Percentiles rank a stretch among this genome's conserved stretches.
These are phyloP conservation scores for Macrophomina phaseolina DNA, from an alignment of 2,329 filamentous ascomycete genomes.

Conservation along the genomic window DNA sequence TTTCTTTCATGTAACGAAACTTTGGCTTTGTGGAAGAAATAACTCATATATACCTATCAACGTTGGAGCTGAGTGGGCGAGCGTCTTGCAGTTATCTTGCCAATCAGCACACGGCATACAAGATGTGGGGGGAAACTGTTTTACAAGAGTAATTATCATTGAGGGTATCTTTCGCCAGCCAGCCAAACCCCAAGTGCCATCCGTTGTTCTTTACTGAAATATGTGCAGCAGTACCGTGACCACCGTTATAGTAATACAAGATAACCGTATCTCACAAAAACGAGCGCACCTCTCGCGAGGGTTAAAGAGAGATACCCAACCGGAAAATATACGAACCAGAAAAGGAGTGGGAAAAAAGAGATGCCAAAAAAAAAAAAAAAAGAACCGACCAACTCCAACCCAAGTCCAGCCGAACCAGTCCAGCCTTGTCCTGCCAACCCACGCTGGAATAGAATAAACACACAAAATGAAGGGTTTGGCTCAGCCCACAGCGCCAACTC, in stretches of 20 bases:
- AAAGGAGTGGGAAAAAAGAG: neutral
- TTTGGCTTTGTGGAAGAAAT: no score
- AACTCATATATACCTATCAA: no score
- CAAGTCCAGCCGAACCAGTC: neutral
- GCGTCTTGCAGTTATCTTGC: no score
- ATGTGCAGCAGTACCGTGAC: no score
- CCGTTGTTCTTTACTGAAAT: no score
- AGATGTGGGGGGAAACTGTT: no score
- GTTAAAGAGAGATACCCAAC: neutral
- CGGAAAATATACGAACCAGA: neutral
- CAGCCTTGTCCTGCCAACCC: neutral
- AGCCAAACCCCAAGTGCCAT: neutral
- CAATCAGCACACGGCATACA: no score
- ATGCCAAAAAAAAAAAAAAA: neutral
- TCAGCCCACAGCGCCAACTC: constrained; percentile 7
- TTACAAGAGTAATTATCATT: neutral
- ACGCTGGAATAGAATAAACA: neutral
- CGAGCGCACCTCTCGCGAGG: no score
- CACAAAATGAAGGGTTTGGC: neutral
- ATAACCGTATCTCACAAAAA: no score
- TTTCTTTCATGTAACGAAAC: no score
- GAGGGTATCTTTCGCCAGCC: constrained; percentile 14
- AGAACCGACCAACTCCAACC: neutral
- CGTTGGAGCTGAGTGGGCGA: no score
- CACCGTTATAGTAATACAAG: neutral